Percentiles rank a stretch among this genome's conserved stretches.
Conservation (phyloP, 2,329 filamentous ascomycete species). For the Fusarium nematophilum region DNA sequence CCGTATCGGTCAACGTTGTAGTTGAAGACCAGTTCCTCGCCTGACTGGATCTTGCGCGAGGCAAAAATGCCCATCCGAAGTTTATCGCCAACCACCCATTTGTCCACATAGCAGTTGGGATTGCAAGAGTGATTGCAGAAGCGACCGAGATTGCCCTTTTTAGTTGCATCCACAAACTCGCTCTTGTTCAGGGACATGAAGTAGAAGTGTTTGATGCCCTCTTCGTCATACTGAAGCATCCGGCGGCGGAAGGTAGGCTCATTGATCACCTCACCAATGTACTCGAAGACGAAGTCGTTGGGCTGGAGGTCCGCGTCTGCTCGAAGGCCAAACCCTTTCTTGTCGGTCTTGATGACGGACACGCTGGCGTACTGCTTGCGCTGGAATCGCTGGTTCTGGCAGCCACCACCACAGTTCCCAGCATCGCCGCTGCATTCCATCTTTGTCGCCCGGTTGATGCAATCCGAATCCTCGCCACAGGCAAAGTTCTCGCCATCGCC, state of each 20-base stretch:
- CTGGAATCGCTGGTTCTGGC: conserved; percentile 96
- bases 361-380: conserved; percentile 90
- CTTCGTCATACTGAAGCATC: conserved; percentile 92
- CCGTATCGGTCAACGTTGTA: conserved; percentile 99
- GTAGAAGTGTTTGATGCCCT: conserved; percentile 99
- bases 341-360: conserved; percentile 96
- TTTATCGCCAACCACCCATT: conserved; percentile 98
- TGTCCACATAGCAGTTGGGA: conserved; percentile 98
- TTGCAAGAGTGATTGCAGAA: conserved; percentile 99
- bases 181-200: conserved; percentile 98
- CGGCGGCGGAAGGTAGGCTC: conserved; percentile 89
- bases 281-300: conserved; percentile 96
- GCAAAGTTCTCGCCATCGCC: conserved; percentile 78
- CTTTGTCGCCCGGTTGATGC: conserved; percentile 97
- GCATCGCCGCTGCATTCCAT: conserved; percentile 90
- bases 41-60: conserved; percentile 82
- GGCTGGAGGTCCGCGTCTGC: conserved; percentile 80
- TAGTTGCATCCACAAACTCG: conserved; percentile 97
- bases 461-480: conserved; percentile 96
- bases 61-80: conserved; percentile 99
- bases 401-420: conserved; percentile 84
- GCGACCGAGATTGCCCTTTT: conserved; percentile 92
- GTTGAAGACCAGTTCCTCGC: conserved; percentile 98
- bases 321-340: conserved; percentile 95
- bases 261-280: conserved; percentile 98